Conservation (phyloP, 129 eudicot genomes). For the Artemisia argyi region DNA sequence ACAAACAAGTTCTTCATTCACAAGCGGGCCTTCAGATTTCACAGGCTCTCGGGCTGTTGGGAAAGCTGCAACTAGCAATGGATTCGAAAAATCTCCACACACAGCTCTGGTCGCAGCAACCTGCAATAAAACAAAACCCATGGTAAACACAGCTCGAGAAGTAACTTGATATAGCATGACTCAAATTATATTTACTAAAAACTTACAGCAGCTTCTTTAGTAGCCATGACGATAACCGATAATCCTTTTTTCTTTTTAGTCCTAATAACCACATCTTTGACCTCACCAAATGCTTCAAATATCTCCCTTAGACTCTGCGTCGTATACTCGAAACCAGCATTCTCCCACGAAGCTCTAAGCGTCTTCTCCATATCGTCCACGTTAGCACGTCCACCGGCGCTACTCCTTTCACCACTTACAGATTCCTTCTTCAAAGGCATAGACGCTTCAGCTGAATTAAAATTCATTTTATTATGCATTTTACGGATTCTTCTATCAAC, state of each 20-base stretch:
- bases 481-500: too few species aligned
- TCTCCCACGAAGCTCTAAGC: neutral
- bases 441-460: too few species aligned
- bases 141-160: neutral
- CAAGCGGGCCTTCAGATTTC: conserved; percentile 36
- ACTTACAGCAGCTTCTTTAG: neutral
- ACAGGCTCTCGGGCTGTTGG: conserved; percentile 40
- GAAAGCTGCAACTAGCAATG: neutral
- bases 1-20: conserved; percentile 53
- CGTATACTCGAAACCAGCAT: neutral
- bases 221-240: neutral
- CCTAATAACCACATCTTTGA: neutral
- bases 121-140: conserved; percentile 24
- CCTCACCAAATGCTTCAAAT: neutral
- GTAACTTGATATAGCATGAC: neutral
- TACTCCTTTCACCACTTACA: too few species aligned
- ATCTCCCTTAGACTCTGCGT: neutral
- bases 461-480: too few species aligned
- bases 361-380: neutral
- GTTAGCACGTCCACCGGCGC: too few species aligned
- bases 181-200: too few species aligned
- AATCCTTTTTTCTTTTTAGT: neutral
- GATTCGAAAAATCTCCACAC: too few species aligned
- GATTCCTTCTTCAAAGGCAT: too few species aligned
- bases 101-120: conserved; percentile 50